Evolutionary conservation across 805 yeast genomes (phyloP).

Genomic region (Yamadazyma nakazawae): DNA sequence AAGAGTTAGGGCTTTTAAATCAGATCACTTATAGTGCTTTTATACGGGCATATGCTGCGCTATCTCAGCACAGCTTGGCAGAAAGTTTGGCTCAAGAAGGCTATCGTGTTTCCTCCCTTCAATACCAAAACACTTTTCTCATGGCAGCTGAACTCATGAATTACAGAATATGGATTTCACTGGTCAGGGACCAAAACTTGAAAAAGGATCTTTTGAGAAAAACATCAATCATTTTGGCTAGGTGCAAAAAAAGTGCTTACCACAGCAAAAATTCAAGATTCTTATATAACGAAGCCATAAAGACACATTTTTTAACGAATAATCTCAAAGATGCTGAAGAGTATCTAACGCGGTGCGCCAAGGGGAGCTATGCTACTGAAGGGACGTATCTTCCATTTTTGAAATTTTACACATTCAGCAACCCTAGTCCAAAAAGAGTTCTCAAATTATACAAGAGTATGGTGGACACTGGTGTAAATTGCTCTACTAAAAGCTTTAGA

Average conservation of each 20-base stretch:
- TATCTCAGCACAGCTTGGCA: slow-evolving; percentile 32
- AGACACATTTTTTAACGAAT: slow-evolving; percentile 17
- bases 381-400: slow-evolving; percentile 30
- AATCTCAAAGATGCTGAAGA: slow-evolving; percentile 20
- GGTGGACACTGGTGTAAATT: slow-evolving; percentile 23
- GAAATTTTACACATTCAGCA: slow-evolving; percentile 15
- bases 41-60: slow-evolving; percentile 26
- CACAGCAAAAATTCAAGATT: neutral
- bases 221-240: neutral
- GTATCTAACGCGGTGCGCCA: slow-evolving; percentile 16
- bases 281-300: slow-evolving; percentile 26
- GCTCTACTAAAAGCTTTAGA: slow-evolving; percentile 28
- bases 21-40: slow-evolving; percentile 25
- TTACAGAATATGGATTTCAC: slow-evolving; percentile 26
- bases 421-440: slow-evolving; percentile 20
- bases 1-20: slow-evolving; percentile 16
- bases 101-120: slow-evolving; percentile 26
- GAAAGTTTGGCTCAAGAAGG: slow-evolving; percentile 30
- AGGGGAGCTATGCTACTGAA: slow-evolving; percentile 21
- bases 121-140: slow-evolving; percentile 26
- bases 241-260: neutral
- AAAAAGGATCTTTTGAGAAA: neutral
- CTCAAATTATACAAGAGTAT: slow-evolving; percentile 32
- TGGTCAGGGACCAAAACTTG: slow-evolving; percentile 7
- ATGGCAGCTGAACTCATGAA: slow-evolving; percentile 28